phyloP scores from a whole-genome alignment of 2,329 filamentous ascomycete genomes.

The Ambrosiella cleistominuta region DNA sequence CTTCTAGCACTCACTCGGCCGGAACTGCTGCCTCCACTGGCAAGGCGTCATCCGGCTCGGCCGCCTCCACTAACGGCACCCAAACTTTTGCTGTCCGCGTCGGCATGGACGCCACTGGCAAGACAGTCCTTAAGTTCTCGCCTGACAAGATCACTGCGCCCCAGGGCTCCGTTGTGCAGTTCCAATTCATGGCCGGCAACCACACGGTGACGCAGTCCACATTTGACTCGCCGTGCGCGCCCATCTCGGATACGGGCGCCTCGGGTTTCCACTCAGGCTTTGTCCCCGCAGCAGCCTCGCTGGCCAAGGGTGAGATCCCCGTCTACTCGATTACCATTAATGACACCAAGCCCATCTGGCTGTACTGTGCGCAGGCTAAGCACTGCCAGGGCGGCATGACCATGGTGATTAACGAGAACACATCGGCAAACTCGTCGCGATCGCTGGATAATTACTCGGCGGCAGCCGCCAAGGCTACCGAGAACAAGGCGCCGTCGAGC shows the following conservation, averaged over 20 bases:
- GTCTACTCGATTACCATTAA: constrained; percentile 57
- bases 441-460: constrained; percentile 33
- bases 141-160: constrained; percentile 49
- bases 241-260: constrained; percentile 34
- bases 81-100: constrained; percentile 35
- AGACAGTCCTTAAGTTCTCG: constrained; percentile 37
- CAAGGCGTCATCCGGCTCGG: no score
- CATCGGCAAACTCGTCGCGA: constrained; percentile 32
- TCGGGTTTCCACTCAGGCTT: constrained; percentile 53
- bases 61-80: background rate
- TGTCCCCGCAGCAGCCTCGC: constrained; percentile 40
- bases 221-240: constrained; percentile 43
- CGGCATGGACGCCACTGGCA: constrained; percentile 33
- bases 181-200: constrained; percentile 51
- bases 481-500: constrained; percentile 16
- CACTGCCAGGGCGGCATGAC: constrained; percentile 64
- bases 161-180: constrained; percentile 51
- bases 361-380: constrained; percentile 56
- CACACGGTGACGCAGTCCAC: constrained; percentile 66
- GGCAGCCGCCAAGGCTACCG: constrained; percentile 21
- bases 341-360: constrained; percentile 54
- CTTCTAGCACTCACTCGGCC: background rate
- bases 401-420: constrained; percentile 59
- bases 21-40: background rate
- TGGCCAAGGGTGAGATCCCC: constrained; percentile 33